A percentile compares a stretch with the other conserved stretches of the same genome.
Evolutionary conservation across 805 yeast genomes (phyloP).

Genomic region (Ogataea nitratoaversa): DNA sequence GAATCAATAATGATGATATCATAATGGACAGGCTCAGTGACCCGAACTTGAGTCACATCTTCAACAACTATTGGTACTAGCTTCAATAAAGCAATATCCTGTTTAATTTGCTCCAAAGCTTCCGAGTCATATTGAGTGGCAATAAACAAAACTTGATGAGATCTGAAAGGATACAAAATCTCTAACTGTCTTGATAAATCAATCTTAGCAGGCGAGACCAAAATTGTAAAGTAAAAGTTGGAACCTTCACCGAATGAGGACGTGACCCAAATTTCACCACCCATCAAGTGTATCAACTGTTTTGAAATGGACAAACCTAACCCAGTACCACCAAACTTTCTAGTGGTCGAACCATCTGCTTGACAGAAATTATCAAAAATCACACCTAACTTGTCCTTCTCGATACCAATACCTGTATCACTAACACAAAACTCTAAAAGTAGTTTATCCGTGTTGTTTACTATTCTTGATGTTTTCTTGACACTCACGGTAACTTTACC

Average conservation of each 20-base stretch:
- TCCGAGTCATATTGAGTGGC: slow-evolving; percentile 55
- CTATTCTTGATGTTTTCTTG: slow-evolving; percentile 41
- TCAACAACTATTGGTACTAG: slow-evolving; percentile 56
- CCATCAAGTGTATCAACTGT: slow-evolving; percentile 84
- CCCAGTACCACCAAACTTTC: slow-evolving; percentile 93
- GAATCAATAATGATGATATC: slow-evolving; percentile 84
- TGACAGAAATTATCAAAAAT: slow-evolving; percentile 89
- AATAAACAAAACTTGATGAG: slow-evolving; percentile 67
- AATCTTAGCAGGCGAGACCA: slow-evolving; percentile 68
- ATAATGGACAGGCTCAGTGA: slow-evolving; percentile 54
- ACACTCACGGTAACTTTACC: slow-evolving; percentile 81
- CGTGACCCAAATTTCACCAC: slow-evolving; percentile 90
- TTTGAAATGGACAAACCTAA: slow-evolving; percentile 84
- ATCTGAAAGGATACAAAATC: slow-evolving; percentile 64
- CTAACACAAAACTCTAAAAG: slow-evolving; percentile 78
- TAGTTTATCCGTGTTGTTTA: slow-evolving; percentile 43
- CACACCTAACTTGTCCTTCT: slow-evolving; percentile 75
- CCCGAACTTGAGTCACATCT: slow-evolving; percentile 52
- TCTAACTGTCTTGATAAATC: slow-evolving; percentile 63
- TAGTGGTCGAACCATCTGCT: slow-evolving; percentile 90
- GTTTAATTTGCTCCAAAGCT: slow-evolving; percentile 48
- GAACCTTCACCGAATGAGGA: slow-evolving; percentile 79
- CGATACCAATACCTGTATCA: slow-evolving; percentile 90
- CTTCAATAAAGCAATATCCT: slow-evolving; percentile 49
- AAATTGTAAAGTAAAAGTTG: slow-evolving; percentile 74